Evolutionary conservation across 2,329 filamentous ascomycete genomes (phyloP).

Genomic region (Cercospora zeae-maydis): DNA sequence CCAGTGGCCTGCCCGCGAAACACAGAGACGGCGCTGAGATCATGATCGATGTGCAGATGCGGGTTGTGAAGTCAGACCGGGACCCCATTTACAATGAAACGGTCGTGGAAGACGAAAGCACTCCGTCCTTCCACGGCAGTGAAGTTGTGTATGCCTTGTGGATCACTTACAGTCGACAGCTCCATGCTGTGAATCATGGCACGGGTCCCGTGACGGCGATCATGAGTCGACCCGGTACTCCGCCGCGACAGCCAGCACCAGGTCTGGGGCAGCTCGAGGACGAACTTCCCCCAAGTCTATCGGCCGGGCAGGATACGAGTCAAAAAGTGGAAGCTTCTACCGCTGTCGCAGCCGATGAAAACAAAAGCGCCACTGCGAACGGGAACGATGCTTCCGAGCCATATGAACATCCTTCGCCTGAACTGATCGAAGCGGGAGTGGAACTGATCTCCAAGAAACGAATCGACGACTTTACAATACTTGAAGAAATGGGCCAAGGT

Average conservation of each 20-base stretch:
- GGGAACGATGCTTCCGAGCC: conserved; percentile 25
- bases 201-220: conserved; percentile 62
- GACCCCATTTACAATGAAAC: conserved; percentile 57
- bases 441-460: conserved; percentile 62
- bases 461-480: conserved; percentile 83
- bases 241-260: conserved; percentile 64
- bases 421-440: conserved; percentile 33
- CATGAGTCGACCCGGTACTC: conserved; percentile 63
- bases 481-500: conserved; percentile 98
- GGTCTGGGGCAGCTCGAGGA: conserved; percentile 14
- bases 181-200: conserved; percentile 69
- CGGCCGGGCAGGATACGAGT: background rate
- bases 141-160: conserved; percentile 93
- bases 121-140: conserved; percentile 51
- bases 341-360: background rate
- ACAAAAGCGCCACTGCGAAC: conserved; percentile 18
- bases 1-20: conserved; percentile 76
- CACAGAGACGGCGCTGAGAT: conserved; percentile 90
- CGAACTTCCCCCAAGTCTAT: background rate
- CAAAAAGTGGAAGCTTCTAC: background rate
- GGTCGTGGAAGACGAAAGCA: conserved; percentile 62
- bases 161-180: conserved; percentile 92
- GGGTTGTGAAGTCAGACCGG: conserved; percentile 86
- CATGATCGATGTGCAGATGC: conserved; percentile 93
- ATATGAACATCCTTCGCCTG: conserved; percentile 40